Evolutionary conservation across 1,284 basidiomycete species (phyloP).

Genomic region (Leccinum fallax): DNA sequence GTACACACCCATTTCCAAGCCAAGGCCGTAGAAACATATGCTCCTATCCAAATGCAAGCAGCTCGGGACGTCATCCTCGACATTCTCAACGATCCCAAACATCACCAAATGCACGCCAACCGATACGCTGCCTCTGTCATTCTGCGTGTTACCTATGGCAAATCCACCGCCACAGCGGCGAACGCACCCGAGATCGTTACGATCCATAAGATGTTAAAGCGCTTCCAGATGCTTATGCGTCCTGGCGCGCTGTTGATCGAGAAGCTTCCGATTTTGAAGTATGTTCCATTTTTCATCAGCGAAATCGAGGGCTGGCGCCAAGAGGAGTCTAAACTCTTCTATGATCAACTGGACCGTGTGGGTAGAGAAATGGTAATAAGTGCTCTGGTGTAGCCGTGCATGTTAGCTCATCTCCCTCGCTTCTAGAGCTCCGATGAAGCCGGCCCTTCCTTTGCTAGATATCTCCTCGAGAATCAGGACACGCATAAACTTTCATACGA

Average conservation of each 20-base stretch:
- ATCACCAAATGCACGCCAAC: conserved; percentile 40
- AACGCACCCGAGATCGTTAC: conserved; percentile 44
- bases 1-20: conserved; percentile 45
- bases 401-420: background rate
- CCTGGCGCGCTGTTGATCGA: conserved; percentile 45
- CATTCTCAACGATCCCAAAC: conserved; percentile 40
- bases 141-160: conserved; percentile 51
- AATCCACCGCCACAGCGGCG: conserved; percentile 44
- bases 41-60: conserved; percentile 39
- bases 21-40: conserved; percentile 39
- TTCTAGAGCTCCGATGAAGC: conserved; percentile 22
- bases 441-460: conserved; percentile 33
- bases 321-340: conserved; percentile 47
- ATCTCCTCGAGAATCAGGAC: conserved; percentile 35
- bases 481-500: conserved; percentile 32
- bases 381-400: too few relatives aligned
- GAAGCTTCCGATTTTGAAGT: conserved; percentile 41
- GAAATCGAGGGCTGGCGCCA: conserved; percentile 39
- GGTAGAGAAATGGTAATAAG: conserved; percentile 37
- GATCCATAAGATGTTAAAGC: conserved; percentile 39
- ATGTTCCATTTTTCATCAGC: conserved; percentile 42
- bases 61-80: conserved; percentile 44
- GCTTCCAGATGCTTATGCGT: conserved; percentile 41
- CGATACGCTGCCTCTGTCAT: conserved; percentile 52
- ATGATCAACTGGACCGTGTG: conserved; percentile 39